These are phyloP conservation scores for Skeletonema menzelii DNA, from an alignment of 108 stramenopile genomes.

Conservation along the genomic window DNA sequence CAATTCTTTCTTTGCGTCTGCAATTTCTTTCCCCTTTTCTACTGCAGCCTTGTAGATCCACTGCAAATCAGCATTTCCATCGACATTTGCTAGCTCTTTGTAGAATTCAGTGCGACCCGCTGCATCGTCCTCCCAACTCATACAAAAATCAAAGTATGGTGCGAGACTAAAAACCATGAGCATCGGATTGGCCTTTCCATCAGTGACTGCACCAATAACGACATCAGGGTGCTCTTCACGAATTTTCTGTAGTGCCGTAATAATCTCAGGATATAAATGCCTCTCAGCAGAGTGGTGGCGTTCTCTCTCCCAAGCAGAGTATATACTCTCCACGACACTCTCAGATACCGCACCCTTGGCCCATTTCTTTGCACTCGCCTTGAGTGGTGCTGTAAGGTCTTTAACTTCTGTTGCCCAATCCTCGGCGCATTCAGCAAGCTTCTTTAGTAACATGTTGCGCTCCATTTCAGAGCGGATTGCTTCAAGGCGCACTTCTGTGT, in stretches of 20 bases:
- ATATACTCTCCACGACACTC: conserved; percentile 75
- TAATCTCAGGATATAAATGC: conserved; percentile 75
- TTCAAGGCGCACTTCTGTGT: conserved; percentile 75
- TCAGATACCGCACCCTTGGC: conserved; percentile 69
- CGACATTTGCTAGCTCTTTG: conserved; percentile 65
- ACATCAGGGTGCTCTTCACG: conserved; percentile 78
- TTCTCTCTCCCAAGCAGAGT: conserved; percentile 87
- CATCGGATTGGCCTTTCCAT: conserved; percentile 85
- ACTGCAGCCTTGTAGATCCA: conserved; percentile 89
- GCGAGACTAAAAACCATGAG: conserved; percentile 89
- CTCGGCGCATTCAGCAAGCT: conserved; percentile 72
- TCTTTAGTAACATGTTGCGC: conserved; percentile 63
- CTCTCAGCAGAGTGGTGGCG: conserved; percentile 88
- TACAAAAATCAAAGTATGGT: conserved; percentile 87
- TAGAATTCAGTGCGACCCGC: conserved; percentile 75
- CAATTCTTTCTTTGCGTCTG: conserved; percentile 53
- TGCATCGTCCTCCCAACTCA: conserved; percentile 90
- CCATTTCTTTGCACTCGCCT: conserved; percentile 71
- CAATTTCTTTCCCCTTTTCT: conserved; percentile 72
- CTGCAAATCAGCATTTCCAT: conserved; percentile 73
- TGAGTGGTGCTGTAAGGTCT: conserved; percentile 58
- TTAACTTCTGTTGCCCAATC: conserved; percentile 85
- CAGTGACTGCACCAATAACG: conserved; percentile 88
- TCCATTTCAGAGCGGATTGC: conserved; percentile 88
- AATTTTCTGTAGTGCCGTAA: conserved; percentile 68